These are phyloP conservation scores for Diaporthe velutina DNA, from an alignment of 2,329 filamentous ascomycete genomes.

Conservation along the genomic window DNA sequence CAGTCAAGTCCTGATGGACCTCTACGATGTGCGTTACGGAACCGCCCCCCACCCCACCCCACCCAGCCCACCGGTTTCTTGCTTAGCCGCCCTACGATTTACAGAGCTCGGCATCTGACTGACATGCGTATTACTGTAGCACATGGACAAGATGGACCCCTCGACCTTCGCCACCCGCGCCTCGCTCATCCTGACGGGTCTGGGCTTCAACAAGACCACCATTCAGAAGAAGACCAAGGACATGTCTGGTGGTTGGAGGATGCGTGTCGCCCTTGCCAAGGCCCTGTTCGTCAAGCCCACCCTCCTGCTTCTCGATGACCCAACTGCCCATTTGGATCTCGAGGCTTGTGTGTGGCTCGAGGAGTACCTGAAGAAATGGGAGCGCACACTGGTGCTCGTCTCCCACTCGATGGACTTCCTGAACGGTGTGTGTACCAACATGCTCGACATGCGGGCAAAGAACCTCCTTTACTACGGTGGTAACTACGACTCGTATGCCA, in stretches of 20 bases:
- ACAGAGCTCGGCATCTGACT: slow-evolving; percentile 41
- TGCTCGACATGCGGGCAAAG: slow-evolving; percentile 97
- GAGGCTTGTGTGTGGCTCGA: slow-evolving; percentile 99
- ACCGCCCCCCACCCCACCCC: neutral
- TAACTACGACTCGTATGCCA: slow-evolving; percentile 99
- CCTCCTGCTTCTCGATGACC: slow-evolving; percentile 95
- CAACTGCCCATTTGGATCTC: slow-evolving; percentile 98
- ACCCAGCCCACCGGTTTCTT: neutral
- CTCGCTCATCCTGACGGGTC: slow-evolving; percentile 96
- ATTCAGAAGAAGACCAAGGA: slow-evolving; percentile 99
- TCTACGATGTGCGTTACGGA: slow-evolving; percentile 85
- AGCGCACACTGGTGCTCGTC: slow-evolving; percentile 94
- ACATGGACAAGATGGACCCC: slow-evolving; percentile 99
- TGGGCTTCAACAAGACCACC: slow-evolving; percentile 98
- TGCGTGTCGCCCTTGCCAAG: slow-evolving; percentile 98
- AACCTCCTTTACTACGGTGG: slow-evolving; percentile 97
- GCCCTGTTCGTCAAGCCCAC: slow-evolving; percentile 99
- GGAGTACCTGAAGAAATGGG: slow-evolving; percentile 99
- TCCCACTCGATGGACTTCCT: slow-evolving; percentile 99
- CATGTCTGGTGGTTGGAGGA: slow-evolving; percentile 99
- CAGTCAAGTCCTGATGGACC: slow-evolving; percentile 87
- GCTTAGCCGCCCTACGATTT: slow-evolving; percentile 33
- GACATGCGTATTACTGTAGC: slow-evolving; percentile 62
- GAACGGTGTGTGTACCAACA: slow-evolving; percentile 97
- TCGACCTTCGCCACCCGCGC: slow-evolving; percentile 96